A percentile compares a stretch with the other conserved stretches of the same genome.
Conservation (phyloP, 2,329 filamentous ascomycete genomes). For the Sporothrix euskadiensis region DNA sequence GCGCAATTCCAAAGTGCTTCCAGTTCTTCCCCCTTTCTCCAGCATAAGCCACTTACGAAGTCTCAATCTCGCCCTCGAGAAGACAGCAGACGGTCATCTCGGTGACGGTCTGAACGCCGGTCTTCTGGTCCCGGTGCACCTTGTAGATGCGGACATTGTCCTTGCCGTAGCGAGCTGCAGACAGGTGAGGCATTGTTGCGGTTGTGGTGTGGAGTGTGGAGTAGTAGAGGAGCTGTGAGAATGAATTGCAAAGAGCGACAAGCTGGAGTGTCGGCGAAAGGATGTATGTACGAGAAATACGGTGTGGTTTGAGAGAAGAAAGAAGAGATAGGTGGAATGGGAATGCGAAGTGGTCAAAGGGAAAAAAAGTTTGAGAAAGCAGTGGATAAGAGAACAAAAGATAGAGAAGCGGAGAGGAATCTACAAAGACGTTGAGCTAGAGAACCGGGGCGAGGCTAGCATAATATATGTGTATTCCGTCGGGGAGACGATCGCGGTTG, state of each 20-base stretch:
- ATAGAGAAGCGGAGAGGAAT: neutral
- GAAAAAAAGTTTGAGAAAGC: neutral
- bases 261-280: neutral
- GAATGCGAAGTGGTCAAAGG: neutral
- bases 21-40: neutral
- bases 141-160: constrained; percentile 99
- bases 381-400: constrained; percentile 6
- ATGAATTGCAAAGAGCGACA: neutral
- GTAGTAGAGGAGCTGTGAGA: neutral
- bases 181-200: constrained; percentile 55
- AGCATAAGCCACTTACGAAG: constrained; percentile 56
- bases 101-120: constrained; percentile 78
- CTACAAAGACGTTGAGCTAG: constrained; percentile 4
- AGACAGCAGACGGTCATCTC: constrained; percentile 95
- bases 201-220: neutral
- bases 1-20: neutral
- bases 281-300: neutral
- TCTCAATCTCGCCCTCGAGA: constrained; percentile 88
- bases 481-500: neutral
- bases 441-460: constrained; percentile 11
- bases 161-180: constrained; percentile 79
- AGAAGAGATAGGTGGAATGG: neutral
- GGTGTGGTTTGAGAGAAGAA: neutral
- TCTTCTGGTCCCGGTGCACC: constrained; percentile 75
- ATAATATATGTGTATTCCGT: constrained; percentile 2